Evolutionary conservation across 192 early-diverging fungal genomes (phyloP), one percentile per base, ranked within the genome.

Genomic region (Chytriomyces sp.): DNA sequence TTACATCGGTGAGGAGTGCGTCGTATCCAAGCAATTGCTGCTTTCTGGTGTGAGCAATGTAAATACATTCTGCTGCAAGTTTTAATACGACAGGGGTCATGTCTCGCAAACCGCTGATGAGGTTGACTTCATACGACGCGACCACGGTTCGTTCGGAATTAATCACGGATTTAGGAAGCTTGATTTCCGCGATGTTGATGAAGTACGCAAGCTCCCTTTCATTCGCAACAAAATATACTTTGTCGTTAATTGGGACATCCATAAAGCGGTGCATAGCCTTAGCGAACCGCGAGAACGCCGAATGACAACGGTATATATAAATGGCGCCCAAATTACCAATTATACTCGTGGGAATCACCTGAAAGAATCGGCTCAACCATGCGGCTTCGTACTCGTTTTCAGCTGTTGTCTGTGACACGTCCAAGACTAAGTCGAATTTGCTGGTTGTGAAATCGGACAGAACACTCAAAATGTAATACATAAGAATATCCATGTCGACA

Each of bases 301-400:
- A 89, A 78, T 95, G 95, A 53, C 90, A 87, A 57, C 95, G 93
- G 78, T 93, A 91, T 72, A 94, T 84, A 77, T 90, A 91, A 19
- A 96, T 73, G 8, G 82, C 80, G 39, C 82, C 81, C 7, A 94
- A 65, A 75, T 92, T 95, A 52, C 82, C 75, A 6, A 78, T 59
- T 1, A 90, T 82, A 34, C 88, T 80, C 55, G 83, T 79, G 19
- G 95, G 92, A 10, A 95, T 52, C 1, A 95, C 78, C 59, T 91
- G 90, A 28, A 88, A 60, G 52, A 96, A 84, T 80, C 90, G 89
- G 55, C 72, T 82, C 17, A 94, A 76, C 88, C 90, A 93, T 69
- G 92, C 89, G 28, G 79, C 72, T 22, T 91, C 89, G 39, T 93
- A 87, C 78, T 96, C 94, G 73, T 94, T 96, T 0, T 87, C 85